These are phyloP conservation scores for Eragrostis nindensis DNA, from an alignment of 176 grass and related monocot genomes.

Conservation along the genomic window DNA sequence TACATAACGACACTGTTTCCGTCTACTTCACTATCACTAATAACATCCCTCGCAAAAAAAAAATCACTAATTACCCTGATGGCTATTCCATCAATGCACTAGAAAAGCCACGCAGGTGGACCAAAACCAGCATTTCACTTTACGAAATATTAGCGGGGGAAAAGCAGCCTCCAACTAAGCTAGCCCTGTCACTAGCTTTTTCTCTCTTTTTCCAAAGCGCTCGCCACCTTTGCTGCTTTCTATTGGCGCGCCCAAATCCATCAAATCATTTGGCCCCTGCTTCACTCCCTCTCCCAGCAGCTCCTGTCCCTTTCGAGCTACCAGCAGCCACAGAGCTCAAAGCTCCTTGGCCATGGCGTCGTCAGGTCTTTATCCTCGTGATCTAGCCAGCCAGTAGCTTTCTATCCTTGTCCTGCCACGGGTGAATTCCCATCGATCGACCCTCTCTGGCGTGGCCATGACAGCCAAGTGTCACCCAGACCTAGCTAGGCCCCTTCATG, in stretches of 20 bases:
- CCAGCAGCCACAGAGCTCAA: background rate
- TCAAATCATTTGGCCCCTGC: constrained; percentile 32
- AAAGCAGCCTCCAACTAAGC: constrained; percentile 27
- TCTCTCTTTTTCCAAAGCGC: constrained; percentile 27
- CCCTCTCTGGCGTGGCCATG: background rate
- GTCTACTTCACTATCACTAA: too few relatives aligned
- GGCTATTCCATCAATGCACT: background rate
- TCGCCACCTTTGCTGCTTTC: constrained; percentile 38
- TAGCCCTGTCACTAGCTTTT: constrained; percentile 11
- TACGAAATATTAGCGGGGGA: background rate
- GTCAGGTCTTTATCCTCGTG: constrained; percentile 37
- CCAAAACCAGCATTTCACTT: constrained; percentile 24
- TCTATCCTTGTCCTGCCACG: constrained; percentile 21
- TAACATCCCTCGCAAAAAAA: too few relatives aligned
- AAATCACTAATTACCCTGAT: too few relatives aligned
- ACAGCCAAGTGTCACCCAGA: constrained; percentile 40
- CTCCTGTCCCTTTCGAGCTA: constrained; percentile 25
- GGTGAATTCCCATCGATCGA: constrained; percentile 8
- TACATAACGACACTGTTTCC: too few relatives aligned
- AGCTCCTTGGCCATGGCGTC: constrained; percentile 31
- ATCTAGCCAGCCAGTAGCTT: constrained; percentile 20
- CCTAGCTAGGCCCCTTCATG: background rate
- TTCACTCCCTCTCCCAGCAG: background rate
- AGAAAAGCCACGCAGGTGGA: background rate
- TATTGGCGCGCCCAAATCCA: constrained; percentile 20